phyloP scores from a whole-genome alignment of 2,329 filamentous ascomycete species.

The Xylaria arbuscula region DNA sequence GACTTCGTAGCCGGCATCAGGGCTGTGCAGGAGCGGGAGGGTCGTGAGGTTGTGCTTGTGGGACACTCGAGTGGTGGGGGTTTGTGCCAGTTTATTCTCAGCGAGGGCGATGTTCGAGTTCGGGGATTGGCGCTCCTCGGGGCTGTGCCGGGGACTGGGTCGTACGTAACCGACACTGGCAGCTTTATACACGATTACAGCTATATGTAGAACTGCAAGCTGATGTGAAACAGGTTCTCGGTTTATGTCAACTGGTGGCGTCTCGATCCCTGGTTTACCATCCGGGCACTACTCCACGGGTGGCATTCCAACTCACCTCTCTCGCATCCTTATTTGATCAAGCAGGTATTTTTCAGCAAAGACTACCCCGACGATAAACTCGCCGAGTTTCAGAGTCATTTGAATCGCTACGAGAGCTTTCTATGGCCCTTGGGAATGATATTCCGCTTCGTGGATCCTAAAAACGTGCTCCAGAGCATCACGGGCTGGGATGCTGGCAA shows the following conservation, averaged over 20 bases:
- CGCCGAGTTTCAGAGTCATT: constrained; percentile 55
- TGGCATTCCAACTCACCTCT: constrained; percentile 64
- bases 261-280: constrained; percentile 61
- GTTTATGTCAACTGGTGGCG: constrained; percentile 60
- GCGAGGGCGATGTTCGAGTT: constrained; percentile 54
- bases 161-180: constrained; percentile 50
- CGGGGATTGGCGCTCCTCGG: constrained; percentile 60
- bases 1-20: constrained; percentile 58
- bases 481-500: constrained; percentile 44
- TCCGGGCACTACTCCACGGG: constrained; percentile 59
- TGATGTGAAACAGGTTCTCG: constrained; percentile 44
- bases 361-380: constrained; percentile 56
- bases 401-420: constrained; percentile 63
- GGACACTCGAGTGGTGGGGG: constrained; percentile 65
- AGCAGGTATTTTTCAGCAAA: constrained; percentile 62
- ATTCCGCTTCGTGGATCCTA: constrained; percentile 55
- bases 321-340: constrained; percentile 61
- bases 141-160: constrained; percentile 61
- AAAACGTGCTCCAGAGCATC: constrained; percentile 55
- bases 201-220: background rate
- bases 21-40: constrained; percentile 52
- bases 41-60: constrained; percentile 56
- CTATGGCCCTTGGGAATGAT: constrained; percentile 64
- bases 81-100: constrained; percentile 61
- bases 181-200: no score